Base-by-base conservation (phyloP, 805 yeast genomes). In the Grigorovia jiainica region DNA sequence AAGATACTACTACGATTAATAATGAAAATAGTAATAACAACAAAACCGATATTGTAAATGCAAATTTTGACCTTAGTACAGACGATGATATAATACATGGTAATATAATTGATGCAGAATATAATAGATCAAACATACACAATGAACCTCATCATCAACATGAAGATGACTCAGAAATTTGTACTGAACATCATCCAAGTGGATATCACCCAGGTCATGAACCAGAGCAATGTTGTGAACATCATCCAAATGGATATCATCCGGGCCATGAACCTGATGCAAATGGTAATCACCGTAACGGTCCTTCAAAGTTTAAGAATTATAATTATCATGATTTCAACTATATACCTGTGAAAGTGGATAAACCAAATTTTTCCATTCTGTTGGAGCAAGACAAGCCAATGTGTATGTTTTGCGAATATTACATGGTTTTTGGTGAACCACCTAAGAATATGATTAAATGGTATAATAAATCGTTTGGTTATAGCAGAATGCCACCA, bases 351-450 rank as follows among this genome's bases (percentile, higher is more conserved):
- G 24, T 36, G 19, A 35, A 25, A 20, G 23, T 34, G 11, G 41
- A 39, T 11, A 37, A 34, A n/a, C 60, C 63, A 3, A 52, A 55
- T 36, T 55, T 55, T 36, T 50, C 58, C 10, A 47, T 49, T 2
- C 38, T 57, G 18, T 43, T 54, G 32, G 49, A 46, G 29, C 48
- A 49, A 9, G 47, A 49, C 23, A 42, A 47, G 10, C 57, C 57
- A 7, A 41, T 67, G 46, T 74, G 79, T 51, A 56, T 72, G 46
- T 66, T 74, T 41, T 74, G 79, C 54, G 76, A 73, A 47, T 74
- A 73, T 52, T 75, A 72, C 50, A 63, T 67, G 40, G 66, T 73
- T 2, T 74, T 65, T 53, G 78, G 79, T 1, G 58, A 56, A 36
- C 70, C 72, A 39, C 79, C 79, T 0, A 55, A 57, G 19, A 72